A percentile compares a stretch with the other conserved stretches of the same genome.
These are phyloP conservation scores for Heracleum sosnowskyi DNA, from an alignment of 129 eudicot genomes.

Conservation along the genomic window DNA sequence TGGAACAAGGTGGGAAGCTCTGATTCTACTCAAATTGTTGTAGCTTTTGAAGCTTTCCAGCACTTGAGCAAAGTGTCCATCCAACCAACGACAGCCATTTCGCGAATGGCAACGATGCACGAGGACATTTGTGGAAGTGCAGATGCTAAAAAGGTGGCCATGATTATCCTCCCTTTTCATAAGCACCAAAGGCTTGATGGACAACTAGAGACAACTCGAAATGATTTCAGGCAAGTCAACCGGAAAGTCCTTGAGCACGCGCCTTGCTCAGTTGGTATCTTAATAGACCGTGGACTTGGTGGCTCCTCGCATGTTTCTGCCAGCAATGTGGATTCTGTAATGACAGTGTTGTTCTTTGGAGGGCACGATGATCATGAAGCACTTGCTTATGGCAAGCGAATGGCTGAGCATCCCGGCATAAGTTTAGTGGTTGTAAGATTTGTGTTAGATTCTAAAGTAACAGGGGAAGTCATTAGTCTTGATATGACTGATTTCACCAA, in stretches of 20 bases:
- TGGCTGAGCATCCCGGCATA: constrained; percentile 97
- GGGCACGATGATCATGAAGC: constrained; percentile 97
- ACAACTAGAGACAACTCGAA: constrained; percentile 57
- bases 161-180: constrained; percentile 79
- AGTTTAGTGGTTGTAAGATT: constrained; percentile 52
- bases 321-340: constrained; percentile 52
- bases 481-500: constrained; percentile 31
- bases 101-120: constrained; percentile 53
- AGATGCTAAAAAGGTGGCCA: constrained; percentile 47
- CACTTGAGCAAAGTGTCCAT: constrained; percentile 53
- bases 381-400: constrained; percentile 62
- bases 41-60: constrained; percentile 69
- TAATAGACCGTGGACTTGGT: constrained; percentile 88
- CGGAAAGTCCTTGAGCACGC: constrained; percentile 68
- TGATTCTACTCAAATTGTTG: constrained; percentile 47
- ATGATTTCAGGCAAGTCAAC: constrained; percentile 55
- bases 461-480: constrained; percentile 23
- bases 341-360: constrained; percentile 70
- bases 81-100: constrained; percentile 71
- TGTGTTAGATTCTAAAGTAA: constrained; percentile 29
- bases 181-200: constrained; percentile 66
- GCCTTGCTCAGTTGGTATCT: constrained; percentile 79
- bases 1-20: constrained; percentile 53
- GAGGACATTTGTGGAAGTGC: constrained; percentile 63
- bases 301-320: constrained; percentile 71